Conservation (phyloP, 1,284 basidiomycete species). For the Irpex lacteus region DNA sequence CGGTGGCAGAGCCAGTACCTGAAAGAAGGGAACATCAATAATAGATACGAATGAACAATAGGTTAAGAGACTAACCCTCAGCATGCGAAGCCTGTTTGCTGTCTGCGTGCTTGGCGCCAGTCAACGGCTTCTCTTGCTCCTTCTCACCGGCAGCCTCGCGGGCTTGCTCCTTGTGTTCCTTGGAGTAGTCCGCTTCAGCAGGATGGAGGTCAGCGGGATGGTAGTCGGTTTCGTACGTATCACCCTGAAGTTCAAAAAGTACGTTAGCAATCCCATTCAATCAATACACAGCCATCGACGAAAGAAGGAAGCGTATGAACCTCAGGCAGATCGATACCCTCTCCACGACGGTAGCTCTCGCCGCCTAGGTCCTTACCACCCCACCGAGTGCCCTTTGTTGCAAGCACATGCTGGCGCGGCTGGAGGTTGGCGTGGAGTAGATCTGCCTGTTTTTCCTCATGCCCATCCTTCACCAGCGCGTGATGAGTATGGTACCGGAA, state of each 20-base stretch:
- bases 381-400: slow-evolving; percentile 21
- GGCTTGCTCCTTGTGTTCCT: slow-evolving; percentile 1
- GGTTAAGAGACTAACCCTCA: too few relatives aligned
- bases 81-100: slow-evolving; percentile 1
- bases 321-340: slow-evolving; percentile 16
- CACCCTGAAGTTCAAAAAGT: slow-evolving; percentile 16
- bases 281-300: background rate
- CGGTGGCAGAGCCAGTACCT: background rate
- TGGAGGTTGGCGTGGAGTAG: slow-evolving; percentile 18
- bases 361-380: slow-evolving; percentile 16
- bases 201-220: slow-evolving; percentile 30
- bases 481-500: background rate
- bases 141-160: slow-evolving; percentile 5
- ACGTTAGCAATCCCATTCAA: slow-evolving; percentile 3
- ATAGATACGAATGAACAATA: too few relatives aligned
- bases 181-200: background rate
- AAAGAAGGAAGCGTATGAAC: slow-evolving; percentile 4
- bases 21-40: too few relatives aligned
- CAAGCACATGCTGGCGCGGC: slow-evolving; percentile 25
- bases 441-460: slow-evolving; percentile 21
- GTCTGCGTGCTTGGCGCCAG: slow-evolving; percentile 6
- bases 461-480: slow-evolving; percentile 10
- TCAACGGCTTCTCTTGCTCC: slow-evolving; percentile 6
- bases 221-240: slow-evolving; percentile 27
- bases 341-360: slow-evolving; percentile 16